These are phyloP conservation scores for Ulota crispa DNA, from an alignment of 225 moss, liverwort and hornwort genomes.

Conservation along the genomic window DNA sequence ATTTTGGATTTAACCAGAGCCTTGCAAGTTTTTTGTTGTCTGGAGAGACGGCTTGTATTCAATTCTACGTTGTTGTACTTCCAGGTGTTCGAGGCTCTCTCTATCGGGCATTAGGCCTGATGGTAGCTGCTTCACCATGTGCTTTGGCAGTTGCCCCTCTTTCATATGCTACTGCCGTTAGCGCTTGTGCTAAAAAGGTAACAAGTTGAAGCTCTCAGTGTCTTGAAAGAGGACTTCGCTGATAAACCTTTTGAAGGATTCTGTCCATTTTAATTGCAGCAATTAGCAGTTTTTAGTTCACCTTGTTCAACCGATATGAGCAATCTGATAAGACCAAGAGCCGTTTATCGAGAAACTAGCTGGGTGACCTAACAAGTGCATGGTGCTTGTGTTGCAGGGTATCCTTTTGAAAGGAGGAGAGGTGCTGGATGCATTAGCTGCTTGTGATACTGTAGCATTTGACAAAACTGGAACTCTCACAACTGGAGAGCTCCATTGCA, in stretches of 20 bases:
- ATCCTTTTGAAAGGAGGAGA: conserved; percentile 99
- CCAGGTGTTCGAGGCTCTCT: conserved; percentile 95
- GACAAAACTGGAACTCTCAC: conserved; percentile 99
- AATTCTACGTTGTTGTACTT: conserved; percentile 20
- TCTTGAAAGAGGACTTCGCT: conserved; percentile 5
- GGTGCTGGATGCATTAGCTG: conserved; percentile 85
- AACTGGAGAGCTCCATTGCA: conserved; percentile 90
- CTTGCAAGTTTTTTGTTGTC: background rate
- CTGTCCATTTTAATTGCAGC: conserved; percentile 14
- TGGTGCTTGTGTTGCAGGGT: conserved; percentile 53
- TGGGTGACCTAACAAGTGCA: conserved; percentile 1
- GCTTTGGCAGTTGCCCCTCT: conserved; percentile 98
- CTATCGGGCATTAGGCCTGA: conserved; percentile 88
- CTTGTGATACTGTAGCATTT: conserved; percentile 92
- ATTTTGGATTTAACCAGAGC: background rate
- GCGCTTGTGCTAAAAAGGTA: conserved; percentile 96
- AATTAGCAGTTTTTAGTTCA: conserved; percentile 9
- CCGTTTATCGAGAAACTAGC: background rate
- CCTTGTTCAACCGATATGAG: background rate
- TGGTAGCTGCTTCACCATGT: conserved; percentile 99
- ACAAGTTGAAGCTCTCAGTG: background rate
- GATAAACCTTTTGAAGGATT: background rate
- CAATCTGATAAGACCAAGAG: background rate
- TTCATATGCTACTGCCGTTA: conserved; percentile 94
- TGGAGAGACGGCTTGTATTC: background rate